Conservation (phyloP, 352 stramenopile genomes). For the Globisporangium yorkense region DNA sequence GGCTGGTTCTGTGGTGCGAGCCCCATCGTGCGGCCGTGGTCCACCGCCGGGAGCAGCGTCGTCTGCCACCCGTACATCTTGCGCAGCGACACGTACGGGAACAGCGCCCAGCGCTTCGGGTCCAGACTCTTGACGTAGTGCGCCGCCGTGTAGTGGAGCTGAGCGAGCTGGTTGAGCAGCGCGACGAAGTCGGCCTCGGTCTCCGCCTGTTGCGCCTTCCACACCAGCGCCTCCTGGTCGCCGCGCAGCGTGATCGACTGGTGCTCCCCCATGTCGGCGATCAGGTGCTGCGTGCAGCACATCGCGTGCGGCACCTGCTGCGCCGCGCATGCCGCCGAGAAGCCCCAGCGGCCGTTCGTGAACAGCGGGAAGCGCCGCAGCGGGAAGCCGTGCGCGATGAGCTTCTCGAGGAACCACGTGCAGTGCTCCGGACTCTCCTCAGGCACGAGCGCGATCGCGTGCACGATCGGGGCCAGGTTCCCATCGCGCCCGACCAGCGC, state of each 20-base stretch:
- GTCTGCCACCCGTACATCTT: constrained; percentile 52
- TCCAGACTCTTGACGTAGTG: constrained; percentile 28
- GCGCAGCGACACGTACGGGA: constrained; percentile 29
- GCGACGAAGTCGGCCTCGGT: constrained; percentile 32
- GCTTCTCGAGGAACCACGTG: constrained; percentile 38
- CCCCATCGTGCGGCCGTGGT: constrained; percentile 17
- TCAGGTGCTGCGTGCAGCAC: constrained; percentile 29
- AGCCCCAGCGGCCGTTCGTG: constrained; percentile 19
- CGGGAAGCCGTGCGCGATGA: constrained; percentile 39
- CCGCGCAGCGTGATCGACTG: constrained; percentile 9
- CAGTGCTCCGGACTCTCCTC: constrained; percentile 23
- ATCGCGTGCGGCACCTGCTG: constrained; percentile 28
- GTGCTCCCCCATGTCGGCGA: constrained; percentile 20
- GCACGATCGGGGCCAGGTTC: constrained; percentile 28
- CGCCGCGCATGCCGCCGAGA: constrained; percentile 15
- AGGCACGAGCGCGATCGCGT: constrained; percentile 32
- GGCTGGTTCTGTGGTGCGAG: constrained; percentile 17
- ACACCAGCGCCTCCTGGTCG: constrained; percentile 28
- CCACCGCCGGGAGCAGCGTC: constrained; percentile 22
- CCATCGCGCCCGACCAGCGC: constrained; percentile 31
- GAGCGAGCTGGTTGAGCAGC: constrained; percentile 19
- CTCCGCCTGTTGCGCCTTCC: constrained; percentile 33
- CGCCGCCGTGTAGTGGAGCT: constrained; percentile 28
- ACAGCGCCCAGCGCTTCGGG: constrained; percentile 35
- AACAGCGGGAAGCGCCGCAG: constrained; percentile 34